Base-by-base conservation (phyloP, 176 grass and related monocot species). In the Raddia distichophylla region DNA sequence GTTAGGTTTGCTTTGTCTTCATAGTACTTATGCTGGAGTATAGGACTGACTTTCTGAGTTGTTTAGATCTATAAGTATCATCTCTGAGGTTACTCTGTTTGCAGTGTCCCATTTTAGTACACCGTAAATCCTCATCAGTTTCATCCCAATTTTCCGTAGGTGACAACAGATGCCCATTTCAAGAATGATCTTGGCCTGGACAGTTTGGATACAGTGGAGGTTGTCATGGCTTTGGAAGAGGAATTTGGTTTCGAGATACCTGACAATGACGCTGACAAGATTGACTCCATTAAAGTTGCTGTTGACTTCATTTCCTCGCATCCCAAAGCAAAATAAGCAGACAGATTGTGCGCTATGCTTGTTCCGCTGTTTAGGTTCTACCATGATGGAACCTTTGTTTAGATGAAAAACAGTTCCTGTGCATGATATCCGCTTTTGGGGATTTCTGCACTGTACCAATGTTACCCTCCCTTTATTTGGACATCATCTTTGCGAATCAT, bases 121-220 rank as follows among this genome's bases (percentile, higher is more conserved):
- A 10, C 1, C 5, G 35, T 17, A 86, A 73, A 72, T 61, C 2
- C 12, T 72, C 8, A n/a, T 45, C 50, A 33, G 18, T 78, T 72
- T 77, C 32, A 46, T 76, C 51, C 53, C 16, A 69, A 60, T 55
- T 45, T 27, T 5, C 3, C 67, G 22, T 12, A 90, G 88, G 83
- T 90, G 78, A 82, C 79, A 51, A 73, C 83, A 67, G 83, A 90
- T 73, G 78, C 83, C 52, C 88, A 86, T 65, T 90, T 90, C 60
- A 90, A 90, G 83, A 85, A 86, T 78, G 88, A 90, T 82, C 88
- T 90, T 61, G 88, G 78, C 19, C 73, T 90, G 6, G 88, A 90
- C 78, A 90, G 88, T 45, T 85, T 90, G 78, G 88, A 90, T 2
- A 3, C 73, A 4, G 83, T 86, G 78, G 88, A 90, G 78, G 78